A percentile compares a stretch with the other conserved stretches of the same genome.
These are phyloP conservation scores for Metschnikowia kunwiensis DNA, from an alignment of 805 yeast species.

Conservation along the genomic window DNA sequence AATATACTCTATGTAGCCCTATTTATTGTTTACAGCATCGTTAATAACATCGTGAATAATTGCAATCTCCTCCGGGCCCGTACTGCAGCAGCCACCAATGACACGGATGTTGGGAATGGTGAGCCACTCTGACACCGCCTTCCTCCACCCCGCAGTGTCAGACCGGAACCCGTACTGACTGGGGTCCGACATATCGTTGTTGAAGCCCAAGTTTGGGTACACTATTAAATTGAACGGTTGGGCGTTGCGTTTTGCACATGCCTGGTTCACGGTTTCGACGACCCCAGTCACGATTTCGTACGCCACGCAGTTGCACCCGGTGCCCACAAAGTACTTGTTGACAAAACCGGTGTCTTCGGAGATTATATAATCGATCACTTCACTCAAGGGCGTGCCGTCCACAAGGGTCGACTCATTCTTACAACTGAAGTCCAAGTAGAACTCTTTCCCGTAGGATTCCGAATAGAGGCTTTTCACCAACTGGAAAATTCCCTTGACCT, in stretches of 20 bases:
- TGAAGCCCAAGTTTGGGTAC: slow-evolving; percentile 78
- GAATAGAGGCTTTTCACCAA: slow-evolving; percentile 32
- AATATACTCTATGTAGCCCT: slow-evolving; percentile 4
- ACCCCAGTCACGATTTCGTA: slow-evolving; percentile 40
- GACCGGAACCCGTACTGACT: slow-evolving; percentile 25
- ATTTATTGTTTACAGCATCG: slow-evolving; percentile 2
- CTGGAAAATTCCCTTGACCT: slow-evolving; percentile 48
- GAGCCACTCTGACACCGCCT: slow-evolving; percentile 40
- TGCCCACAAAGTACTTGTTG: slow-evolving; percentile 36
- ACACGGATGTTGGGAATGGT: slow-evolving; percentile 38
- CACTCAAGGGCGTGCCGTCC: slow-evolving; percentile 31
- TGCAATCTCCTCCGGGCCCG: slow-evolving; percentile 48
- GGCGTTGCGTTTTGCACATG: slow-evolving; percentile 11
- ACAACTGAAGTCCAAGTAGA: slow-evolving; percentile 42
- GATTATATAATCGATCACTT: slow-evolving; percentile 31
- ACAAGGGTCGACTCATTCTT: slow-evolving; percentile 22
- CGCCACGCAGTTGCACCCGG: slow-evolving; percentile 72
- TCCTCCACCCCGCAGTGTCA: slow-evolving; percentile 32
- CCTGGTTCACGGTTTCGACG: slow-evolving; percentile 30
- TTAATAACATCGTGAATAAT: slow-evolving; percentile 11
- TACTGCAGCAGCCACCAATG: slow-evolving; percentile 77
- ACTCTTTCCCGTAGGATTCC: slow-evolving; percentile 33
- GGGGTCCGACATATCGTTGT: slow-evolving; percentile 47
- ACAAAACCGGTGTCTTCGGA: slow-evolving; percentile 12
- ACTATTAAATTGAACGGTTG: slow-evolving; percentile 43